Evolutionary conservation across 495 filamentous ascomycete species (phyloP), one percentile per base, ranked within the genome.

Genomic region (Lophiotrema nucula): DNA sequence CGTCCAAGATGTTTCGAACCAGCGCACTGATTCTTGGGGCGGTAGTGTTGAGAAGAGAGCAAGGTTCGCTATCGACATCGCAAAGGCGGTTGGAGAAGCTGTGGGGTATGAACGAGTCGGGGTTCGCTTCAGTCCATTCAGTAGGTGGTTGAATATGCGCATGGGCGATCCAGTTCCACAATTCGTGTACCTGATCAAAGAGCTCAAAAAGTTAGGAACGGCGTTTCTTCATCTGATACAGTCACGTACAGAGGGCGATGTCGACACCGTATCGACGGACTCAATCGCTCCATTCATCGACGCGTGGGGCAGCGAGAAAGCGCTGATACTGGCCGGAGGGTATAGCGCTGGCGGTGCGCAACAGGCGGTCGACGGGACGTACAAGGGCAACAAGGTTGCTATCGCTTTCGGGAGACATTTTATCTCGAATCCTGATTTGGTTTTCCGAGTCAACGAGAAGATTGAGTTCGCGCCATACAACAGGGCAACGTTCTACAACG

Each of bases 351-450:
- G 76, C 15, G 56, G 62, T 18, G 84, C 80, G 15, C 67, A 56
- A 46, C 56, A 75, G 42, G 71, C 80, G 5, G 80, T 81, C 8
- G 82, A 86, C 53, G 66, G 74, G 24, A 57, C 79, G 39, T 82
- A 82, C 59, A 68, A 71, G 54, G 76, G 78, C 24, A 72, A 77
- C 60, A 74, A 86, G 35, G 68, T 73, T 6, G 52, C 57, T 2
- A 52, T 73, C 26, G 77, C 75, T 0, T 86, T 86, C 71, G 87
- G 87, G 16, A 67, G 84, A 41, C 76, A 73, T 39, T 92, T 83
- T 61, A 85, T 87, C 49, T 74, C 84, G 52, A 91, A 81, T 50
- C 88, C 88, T 0, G 88, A 91, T 69, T 65, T 92, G 59, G 75
- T 79, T 0, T 88, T 82, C 65, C 73, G 82, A 43, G 53, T 90